A percentile compares a stretch with the other conserved stretches of the same genome.
phyloP scores from a whole-genome alignment of 192 early-diverging fungal species.

The Backusella tarrabulga region DNA sequence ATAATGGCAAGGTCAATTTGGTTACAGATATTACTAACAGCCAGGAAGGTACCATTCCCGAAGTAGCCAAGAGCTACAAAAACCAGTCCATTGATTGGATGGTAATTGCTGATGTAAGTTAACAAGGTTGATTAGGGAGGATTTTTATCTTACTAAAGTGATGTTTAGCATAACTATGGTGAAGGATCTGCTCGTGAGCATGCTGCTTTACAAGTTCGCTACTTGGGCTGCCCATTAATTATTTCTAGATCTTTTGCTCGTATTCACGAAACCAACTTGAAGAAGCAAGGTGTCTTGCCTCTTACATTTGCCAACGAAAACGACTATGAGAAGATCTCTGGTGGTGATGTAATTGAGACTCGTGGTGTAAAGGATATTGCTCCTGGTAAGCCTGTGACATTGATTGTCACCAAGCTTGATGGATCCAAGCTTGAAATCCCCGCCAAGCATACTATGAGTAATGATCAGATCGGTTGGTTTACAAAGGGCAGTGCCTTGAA shows the following conservation, averaged over 20 bases:
- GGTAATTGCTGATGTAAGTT: slow-evolving; percentile 76
- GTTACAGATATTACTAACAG: slow-evolving; percentile 59
- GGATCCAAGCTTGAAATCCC: slow-evolving; percentile 60
- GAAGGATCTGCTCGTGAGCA: slow-evolving; percentile 94
- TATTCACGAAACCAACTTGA: slow-evolving; percentile 99
- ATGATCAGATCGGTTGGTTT: slow-evolving; percentile 93
- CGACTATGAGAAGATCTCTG: slow-evolving; percentile 78
- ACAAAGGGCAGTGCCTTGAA: slow-evolving; percentile 90
- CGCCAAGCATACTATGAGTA: slow-evolving; percentile 84
- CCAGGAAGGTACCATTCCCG: slow-evolving; percentile 81
- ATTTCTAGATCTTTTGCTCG: slow-evolving; percentile 94
- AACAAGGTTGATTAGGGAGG: not conserved
- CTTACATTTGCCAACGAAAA: slow-evolving; percentile 84
- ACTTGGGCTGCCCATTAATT: slow-evolving; percentile 81
- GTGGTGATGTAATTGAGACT: slow-evolving; percentile 64
- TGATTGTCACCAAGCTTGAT: slow-evolving; percentile 54
- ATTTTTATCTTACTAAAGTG: not conserved
- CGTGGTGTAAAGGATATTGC: slow-evolving; percentile 63
- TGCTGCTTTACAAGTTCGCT: slow-evolving; percentile 86
- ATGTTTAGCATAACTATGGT: slow-evolving; percentile 79
- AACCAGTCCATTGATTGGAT: slow-evolving; percentile 69
- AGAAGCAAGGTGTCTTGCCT: slow-evolving; percentile 99
- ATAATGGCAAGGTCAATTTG: slow-evolving; percentile 84
- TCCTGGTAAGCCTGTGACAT: slow-evolving; percentile 58
- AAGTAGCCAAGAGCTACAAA: slow-evolving; percentile 78